A percentile compares a stretch with the other conserved stretches of the same genome.
Conservation (phyloP, 208 protist species). For the Trypanosoma platydactyli region DNA sequence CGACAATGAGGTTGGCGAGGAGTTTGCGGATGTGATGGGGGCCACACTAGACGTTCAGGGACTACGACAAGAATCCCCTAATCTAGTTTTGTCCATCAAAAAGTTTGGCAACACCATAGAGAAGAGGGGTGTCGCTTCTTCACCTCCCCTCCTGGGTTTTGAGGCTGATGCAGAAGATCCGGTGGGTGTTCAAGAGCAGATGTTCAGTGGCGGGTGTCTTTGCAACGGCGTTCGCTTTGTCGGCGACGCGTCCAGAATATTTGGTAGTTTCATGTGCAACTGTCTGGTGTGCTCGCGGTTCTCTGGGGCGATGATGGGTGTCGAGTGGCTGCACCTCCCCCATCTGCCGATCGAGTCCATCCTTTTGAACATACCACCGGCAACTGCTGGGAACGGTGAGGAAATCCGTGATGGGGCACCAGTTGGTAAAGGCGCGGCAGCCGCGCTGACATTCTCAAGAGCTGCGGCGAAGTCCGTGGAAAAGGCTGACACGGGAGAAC, state of each 20-base stretch:
- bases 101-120: background rate
- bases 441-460: slow-evolving; percentile 15
- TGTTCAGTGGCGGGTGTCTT: slow-evolving; percentile 55
- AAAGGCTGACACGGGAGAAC: background rate
- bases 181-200: slow-evolving; percentile 21
- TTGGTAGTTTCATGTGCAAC: slow-evolving; percentile 74
- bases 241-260: slow-evolving; percentile 62
- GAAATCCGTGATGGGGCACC: background rate
- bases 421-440: slow-evolving; percentile 10
- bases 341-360: slow-evolving; percentile 27
- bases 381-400: background rate
- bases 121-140: no score
- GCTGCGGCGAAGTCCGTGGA: background rate
- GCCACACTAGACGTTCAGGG: slow-evolving; percentile 47
- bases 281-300: slow-evolving; percentile 58
- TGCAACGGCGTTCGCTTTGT: slow-evolving; percentile 40
- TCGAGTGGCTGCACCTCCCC: slow-evolving; percentile 85
- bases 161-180: background rate
- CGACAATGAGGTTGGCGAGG: slow-evolving; percentile 12
- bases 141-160: no score
- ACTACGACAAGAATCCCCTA: slow-evolving; percentile 6
- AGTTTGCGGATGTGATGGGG: slow-evolving; percentile 49
- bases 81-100: background rate
- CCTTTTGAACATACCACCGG: background rate
- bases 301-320: slow-evolving; percentile 40